These are phyloP conservation scores for Syzygium malaccense DNA, from an alignment of 441 rosid species.

Conservation along the genomic window DNA sequence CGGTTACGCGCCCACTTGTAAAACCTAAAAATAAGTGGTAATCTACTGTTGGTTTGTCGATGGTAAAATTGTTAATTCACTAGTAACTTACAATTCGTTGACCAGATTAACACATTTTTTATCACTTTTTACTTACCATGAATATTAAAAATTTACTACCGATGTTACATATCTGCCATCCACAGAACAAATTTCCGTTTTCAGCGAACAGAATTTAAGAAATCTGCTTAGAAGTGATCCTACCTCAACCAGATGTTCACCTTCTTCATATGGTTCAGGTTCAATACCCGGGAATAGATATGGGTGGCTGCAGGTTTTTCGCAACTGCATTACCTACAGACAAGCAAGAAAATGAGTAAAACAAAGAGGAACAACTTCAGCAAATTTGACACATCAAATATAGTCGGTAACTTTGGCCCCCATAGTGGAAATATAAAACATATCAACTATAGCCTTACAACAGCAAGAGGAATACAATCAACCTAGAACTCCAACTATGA, in stretches of 20 bases:
- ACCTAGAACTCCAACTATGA: background rate
- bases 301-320: constrained; percentile 96
- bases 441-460: background rate
- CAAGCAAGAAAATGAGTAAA: background rate
- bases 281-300: constrained; percentile 93
- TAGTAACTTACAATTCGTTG: background rate
- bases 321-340: constrained; percentile 67
- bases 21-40: background rate
- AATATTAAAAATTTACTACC: background rate
- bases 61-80: background rate
- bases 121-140: background rate
- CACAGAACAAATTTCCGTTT: background rate
- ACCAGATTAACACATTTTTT: background rate
- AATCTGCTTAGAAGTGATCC: background rate
- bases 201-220: background rate
- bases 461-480: background rate
- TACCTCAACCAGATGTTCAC: constrained; percentile 93
- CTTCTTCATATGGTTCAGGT: constrained; percentile 94
- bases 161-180: background rate
- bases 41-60: background rate
- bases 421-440: background rate
- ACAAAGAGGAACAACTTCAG: background rate
- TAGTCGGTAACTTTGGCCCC: background rate
- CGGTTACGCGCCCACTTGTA: background rate
- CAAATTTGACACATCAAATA: background rate